Percentiles rank a stretch among this genome's conserved stretches.
Conservation (phyloP, 2,329 filamentous ascomycete species). For the Capronia americana region DNA sequence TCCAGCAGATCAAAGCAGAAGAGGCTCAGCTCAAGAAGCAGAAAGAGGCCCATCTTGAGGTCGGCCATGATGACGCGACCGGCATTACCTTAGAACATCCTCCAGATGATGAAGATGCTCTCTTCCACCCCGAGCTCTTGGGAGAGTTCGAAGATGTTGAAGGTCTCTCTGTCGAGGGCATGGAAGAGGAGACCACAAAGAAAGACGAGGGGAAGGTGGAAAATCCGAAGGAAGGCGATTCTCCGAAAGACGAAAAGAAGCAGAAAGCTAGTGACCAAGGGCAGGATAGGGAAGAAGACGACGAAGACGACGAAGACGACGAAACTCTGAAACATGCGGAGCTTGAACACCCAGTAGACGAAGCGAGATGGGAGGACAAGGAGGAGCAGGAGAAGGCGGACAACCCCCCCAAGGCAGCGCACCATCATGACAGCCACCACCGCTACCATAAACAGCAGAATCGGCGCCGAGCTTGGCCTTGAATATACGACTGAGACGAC, state of each 20-base stretch:
- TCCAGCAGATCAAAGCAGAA: slow-evolving; percentile 13
- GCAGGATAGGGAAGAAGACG: background rate
- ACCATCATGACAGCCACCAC: slow-evolving; percentile 9
- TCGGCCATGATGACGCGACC: background rate
- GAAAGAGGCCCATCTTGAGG: background rate
- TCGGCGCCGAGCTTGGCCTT: slow-evolving; percentile 14
- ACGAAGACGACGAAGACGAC: slow-evolving; percentile 15
- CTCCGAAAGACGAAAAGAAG: slow-evolving; percentile 9
- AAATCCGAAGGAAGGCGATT: slow-evolving; percentile 16
- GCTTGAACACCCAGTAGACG: background rate
- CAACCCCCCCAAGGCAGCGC: background rate
- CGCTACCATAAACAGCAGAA: slow-evolving; percentile 18
- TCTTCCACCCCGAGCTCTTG: slow-evolving; percentile 8
- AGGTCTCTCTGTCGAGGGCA: slow-evolving; percentile 11
- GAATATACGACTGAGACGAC: background rate
- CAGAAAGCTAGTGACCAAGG: slow-evolving; percentile 3
- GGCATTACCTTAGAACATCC: slow-evolving; percentile 12
- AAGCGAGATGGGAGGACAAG: slow-evolving; percentile 1
- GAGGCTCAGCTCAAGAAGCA: slow-evolving; percentile 4
- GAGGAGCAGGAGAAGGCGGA: background rate
- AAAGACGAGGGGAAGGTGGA: slow-evolving; percentile 15
- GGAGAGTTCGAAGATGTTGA: slow-evolving; percentile 18
- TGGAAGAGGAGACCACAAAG: slow-evolving; percentile 3
- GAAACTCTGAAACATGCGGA: background rate
- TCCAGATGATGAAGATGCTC: background rate